Percentiles rank a stretch among this genome's conserved stretches.
Evolutionary conservation across 352 stramenopile species (phyloP).

Genomic region (Phytophthora nicotianae): DNA sequence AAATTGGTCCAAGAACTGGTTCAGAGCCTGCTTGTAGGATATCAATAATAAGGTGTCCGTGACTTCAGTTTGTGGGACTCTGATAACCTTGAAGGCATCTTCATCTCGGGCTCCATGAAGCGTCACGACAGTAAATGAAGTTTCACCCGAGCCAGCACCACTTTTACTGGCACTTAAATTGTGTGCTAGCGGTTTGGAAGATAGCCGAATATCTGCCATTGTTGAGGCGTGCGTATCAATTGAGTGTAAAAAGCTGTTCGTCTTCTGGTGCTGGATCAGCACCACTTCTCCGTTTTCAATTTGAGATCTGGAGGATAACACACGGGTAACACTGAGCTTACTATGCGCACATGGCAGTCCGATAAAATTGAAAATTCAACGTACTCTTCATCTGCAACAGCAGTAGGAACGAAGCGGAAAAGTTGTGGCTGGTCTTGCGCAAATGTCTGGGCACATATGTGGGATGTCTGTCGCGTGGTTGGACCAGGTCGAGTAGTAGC

Average conservation of each 20-base stretch:
- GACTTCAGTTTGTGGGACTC: conserved; percentile 49
- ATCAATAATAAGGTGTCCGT: conserved; percentile 66
- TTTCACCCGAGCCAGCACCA: conserved; percentile 20
- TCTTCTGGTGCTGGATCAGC: conserved; percentile 58
- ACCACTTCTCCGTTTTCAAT: conserved; percentile 59
- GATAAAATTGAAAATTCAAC: conserved; percentile 10
- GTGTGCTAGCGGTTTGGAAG: conserved; percentile 56
- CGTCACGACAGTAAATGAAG: conserved; percentile 52
- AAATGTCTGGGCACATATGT: conserved; percentile 40
- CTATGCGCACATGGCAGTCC: not conserved
- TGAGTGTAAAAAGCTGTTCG: conserved; percentile 66
- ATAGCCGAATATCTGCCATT: conserved; percentile 69
- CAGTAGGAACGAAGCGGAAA: conserved; percentile 66
- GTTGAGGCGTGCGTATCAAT: conserved; percentile 67
- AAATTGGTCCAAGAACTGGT: conserved; percentile 50
- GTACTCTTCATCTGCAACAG: conserved; percentile 59
- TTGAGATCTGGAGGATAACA: conserved; percentile 38
- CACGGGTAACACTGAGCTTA: not conserved
- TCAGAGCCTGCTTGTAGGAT: conserved; percentile 57
- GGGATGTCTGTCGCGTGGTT: conserved; percentile 16
- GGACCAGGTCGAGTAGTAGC: conserved; percentile 16
- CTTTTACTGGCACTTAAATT: conserved; percentile 25
- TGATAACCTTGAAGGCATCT: conserved; percentile 70
- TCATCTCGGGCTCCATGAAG: conserved; percentile 63
- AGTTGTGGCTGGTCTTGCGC: conserved; percentile 48